Percentiles rank a stretch among this genome's conserved stretches.
Conservation (phyloP, 2,329 filamentous ascomycete genomes). For the Sphaerulina populicola region DNA sequence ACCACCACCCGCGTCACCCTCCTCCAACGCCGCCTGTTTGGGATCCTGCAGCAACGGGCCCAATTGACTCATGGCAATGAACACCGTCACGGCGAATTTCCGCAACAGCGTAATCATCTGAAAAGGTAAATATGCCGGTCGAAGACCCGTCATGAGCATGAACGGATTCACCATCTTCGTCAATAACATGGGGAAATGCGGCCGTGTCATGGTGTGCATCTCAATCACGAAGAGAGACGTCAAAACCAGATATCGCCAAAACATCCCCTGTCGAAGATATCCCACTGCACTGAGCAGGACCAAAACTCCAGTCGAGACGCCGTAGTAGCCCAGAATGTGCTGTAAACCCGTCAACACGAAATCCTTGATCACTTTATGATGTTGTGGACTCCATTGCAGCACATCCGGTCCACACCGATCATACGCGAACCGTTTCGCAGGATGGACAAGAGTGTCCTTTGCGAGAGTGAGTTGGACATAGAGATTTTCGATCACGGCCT, state of each 20-base stretch:
- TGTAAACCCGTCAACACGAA: conserved; percentile 62
- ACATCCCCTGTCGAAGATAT: conserved; percentile 58
- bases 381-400: conserved; percentile 49
- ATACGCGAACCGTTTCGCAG: conserved; percentile 73
- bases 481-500: conserved; percentile 42
- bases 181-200: conserved; percentile 39
- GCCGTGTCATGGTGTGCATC: conserved; percentile 49
- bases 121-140: conserved; percentile 69
- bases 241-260: conserved; percentile 47
- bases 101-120: conserved; percentile 70
- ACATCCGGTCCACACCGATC: conserved; percentile 76
- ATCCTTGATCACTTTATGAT: conserved; percentile 61
- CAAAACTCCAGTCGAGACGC: conserved; percentile 48
- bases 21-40: conserved; percentile 9
- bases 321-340: conserved; percentile 54
- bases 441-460: conserved; percentile 71
- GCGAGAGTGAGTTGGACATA: conserved; percentile 80
- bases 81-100: conserved; percentile 66
- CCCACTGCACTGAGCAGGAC: conserved; percentile 56
- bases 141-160: conserved; percentile 35
- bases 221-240: conserved; percentile 50
- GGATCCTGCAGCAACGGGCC: conserved; percentile 54
- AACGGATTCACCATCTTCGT: conserved; percentile 43
- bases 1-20: conserved; percentile 18
- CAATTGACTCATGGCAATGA: conserved; percentile 75